Percentiles rank a stretch among this genome's conserved stretches.
These are phyloP conservation scores for Fusarium lateritium DNA, from an alignment of 2,329 filamentous ascomycete species.

Conservation along the genomic window DNA sequence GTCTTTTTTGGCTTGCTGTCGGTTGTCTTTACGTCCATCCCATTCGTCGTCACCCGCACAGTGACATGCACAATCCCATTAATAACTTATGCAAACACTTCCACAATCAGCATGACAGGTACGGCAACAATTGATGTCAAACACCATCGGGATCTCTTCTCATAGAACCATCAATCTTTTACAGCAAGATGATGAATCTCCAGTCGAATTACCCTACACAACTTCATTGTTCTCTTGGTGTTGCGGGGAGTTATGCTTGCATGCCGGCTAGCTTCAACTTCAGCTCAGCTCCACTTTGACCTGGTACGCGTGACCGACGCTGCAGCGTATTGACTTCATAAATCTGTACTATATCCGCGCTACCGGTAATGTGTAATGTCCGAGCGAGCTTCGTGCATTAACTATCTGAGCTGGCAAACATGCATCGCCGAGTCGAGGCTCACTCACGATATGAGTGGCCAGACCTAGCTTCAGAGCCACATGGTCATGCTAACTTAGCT, in stretches of 20 bases:
- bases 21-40: background rate
- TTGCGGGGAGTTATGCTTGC: background rate
- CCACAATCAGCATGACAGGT: too few relatives aligned
- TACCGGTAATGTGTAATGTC: background rate
- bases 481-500: background rate
- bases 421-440: background rate
- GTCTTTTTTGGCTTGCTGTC: too few relatives aligned
- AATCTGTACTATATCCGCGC: background rate
- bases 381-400: background rate
- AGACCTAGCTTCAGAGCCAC: background rate
- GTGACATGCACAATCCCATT: too few relatives aligned
- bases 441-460: too few relatives aligned
- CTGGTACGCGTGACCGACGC: background rate
- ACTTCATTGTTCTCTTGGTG: background rate
- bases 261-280: background rate
- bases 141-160: too few relatives aligned
- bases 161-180: too few relatives aligned
- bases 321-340: background rate
- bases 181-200: background rate
- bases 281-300: background rate
- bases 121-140: too few relatives aligned
- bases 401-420: background rate
- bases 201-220: background rate
- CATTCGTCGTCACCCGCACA: too few relatives aligned
- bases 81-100: too few relatives aligned